Conservation (phyloP, 2,329 filamentous ascomycete species). For the Trichocomaceae sp. region DNA sequence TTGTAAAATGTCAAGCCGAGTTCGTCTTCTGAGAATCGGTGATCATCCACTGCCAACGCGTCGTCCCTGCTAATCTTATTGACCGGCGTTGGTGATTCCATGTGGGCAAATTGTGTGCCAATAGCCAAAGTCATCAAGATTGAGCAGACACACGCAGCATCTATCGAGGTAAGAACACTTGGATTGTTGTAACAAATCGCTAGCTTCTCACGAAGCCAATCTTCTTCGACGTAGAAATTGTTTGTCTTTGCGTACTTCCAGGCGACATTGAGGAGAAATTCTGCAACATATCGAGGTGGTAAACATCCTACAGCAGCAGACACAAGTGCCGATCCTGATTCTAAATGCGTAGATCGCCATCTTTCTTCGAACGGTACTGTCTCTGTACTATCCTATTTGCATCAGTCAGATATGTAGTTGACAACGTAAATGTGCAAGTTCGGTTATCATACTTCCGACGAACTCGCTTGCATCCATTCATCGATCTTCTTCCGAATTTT, state of each 20-base stretch:
- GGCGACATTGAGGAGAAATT: constrained; percentile 39
- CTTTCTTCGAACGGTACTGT: constrained; percentile 36
- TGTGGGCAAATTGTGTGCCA: constrained; percentile 40
- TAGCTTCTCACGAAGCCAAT: constrained; percentile 36
- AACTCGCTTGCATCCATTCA: constrained; percentile 35
- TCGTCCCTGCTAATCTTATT: constrained; percentile 24
- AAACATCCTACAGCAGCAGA: constrained; percentile 34
- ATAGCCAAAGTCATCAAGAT: constrained; percentile 40
- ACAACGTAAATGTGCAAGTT: background rate
- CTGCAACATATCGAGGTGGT: constrained; percentile 39
- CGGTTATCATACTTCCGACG: constrained; percentile 26
- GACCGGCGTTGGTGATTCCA: constrained; percentile 33
- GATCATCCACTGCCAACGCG: constrained; percentile 22
- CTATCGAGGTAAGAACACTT: constrained; percentile 29
- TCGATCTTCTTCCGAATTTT: constrained; percentile 39
- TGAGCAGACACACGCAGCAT: constrained; percentile 36
- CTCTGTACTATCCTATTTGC: constrained; percentile 28
- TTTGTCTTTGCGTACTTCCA: constrained; percentile 41
- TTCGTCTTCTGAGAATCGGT: constrained; percentile 45
- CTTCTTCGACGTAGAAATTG: constrained; percentile 39
- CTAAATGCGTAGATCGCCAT: constrained; percentile 38
- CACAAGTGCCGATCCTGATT: constrained; percentile 34
- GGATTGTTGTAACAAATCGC: constrained; percentile 33
- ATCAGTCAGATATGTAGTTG: constrained; percentile 4
- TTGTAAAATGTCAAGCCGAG: constrained; percentile 53